A percentile compares a stretch with the other conserved stretches of the same genome.
These are phyloP conservation scores for Mrakia blollopis DNA, from an alignment of 768 basidiomycete species.

Conservation along the genomic window DNA sequence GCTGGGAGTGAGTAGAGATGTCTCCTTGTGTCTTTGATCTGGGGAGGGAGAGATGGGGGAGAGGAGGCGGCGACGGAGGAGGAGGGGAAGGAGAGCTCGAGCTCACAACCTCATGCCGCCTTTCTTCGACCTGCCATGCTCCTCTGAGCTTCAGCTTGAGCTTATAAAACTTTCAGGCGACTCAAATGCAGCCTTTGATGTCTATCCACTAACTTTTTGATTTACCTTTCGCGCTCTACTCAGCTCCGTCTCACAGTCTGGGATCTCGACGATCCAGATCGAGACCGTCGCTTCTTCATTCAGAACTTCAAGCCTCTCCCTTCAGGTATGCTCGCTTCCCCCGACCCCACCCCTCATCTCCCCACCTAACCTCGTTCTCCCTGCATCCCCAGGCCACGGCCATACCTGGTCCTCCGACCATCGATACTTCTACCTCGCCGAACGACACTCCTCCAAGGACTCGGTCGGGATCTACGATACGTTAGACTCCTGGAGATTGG, in stretches of 20 bases:
- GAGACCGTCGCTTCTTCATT: slow-evolving; percentile 20
- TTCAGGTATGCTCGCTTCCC: slow-evolving; percentile 34
- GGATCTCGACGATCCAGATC: slow-evolving; percentile 12
- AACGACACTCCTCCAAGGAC: slow-evolving; percentile 85
- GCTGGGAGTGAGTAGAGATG: slow-evolving; percentile 68
- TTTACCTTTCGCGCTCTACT: slow-evolving; percentile 23
- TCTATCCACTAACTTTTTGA: background rate
- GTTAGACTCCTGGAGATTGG: slow-evolving; percentile 61
- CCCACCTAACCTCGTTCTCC: slow-evolving; percentile 5
- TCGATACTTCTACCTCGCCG: slow-evolving; percentile 77
- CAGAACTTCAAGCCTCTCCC: slow-evolving; percentile 37
- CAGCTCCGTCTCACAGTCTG: slow-evolving; percentile 78
- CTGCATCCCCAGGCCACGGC: slow-evolving; percentile 14
- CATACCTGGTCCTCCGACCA: slow-evolving; percentile 77
- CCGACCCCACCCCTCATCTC: background rate
- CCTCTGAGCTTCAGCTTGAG: background rate
- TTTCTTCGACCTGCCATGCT: background rate
- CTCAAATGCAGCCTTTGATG: background rate
- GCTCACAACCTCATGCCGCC: background rate
- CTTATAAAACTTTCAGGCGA: background rate
- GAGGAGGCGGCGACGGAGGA: background rate
- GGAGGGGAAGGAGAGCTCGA: background rate
- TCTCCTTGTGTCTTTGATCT: background rate
- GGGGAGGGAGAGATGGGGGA: background rate
- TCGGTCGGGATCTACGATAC: slow-evolving; percentile 79